Conservation (phyloP, 2,329 filamentous ascomycete species). For the Graphilbum ipis-grandicollis region DNA sequence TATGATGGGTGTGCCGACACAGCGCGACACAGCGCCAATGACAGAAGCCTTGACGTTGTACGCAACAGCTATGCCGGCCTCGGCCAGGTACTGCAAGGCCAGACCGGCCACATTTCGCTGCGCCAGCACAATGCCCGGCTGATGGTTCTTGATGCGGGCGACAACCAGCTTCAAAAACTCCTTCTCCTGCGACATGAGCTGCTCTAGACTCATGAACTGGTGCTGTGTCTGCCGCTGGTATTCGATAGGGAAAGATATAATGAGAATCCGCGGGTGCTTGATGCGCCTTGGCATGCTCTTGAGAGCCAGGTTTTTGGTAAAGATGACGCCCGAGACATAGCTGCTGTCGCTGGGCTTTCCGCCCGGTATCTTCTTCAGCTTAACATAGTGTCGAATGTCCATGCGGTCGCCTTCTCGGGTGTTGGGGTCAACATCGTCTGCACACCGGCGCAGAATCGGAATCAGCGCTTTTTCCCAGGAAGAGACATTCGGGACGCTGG, state of each 20-base stretch:
- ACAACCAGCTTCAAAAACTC: constrained; percentile 88
- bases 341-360: constrained; percentile 78
- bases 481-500: constrained; percentile 49
- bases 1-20: constrained; percentile 80
- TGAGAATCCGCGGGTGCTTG: constrained; percentile 66
- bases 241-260: constrained; percentile 89
- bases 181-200: constrained; percentile 89
- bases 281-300: constrained; percentile 93
- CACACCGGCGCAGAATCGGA: constrained; percentile 77
- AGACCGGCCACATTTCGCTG: constrained; percentile 86
- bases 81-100: constrained; percentile 72
- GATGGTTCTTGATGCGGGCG: constrained; percentile 71
- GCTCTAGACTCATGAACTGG: constrained; percentile 96
- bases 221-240: constrained; percentile 77
- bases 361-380: constrained; percentile 89
- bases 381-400: constrained; percentile 94
- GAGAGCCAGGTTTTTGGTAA: constrained; percentile 88
- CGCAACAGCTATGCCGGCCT: constrained; percentile 79
- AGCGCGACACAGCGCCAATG: constrained; percentile 83
- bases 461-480: constrained; percentile 85
- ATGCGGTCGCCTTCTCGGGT: constrained; percentile 85
- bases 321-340: constrained; percentile 94
- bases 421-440: constrained; percentile 87
- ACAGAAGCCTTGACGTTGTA: constrained; percentile 97
- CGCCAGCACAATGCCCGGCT: constrained; percentile 75